These are phyloP conservation scores for Xerocomellus dryophilus DNA, from an alignment of 768 basidiomycete species.

Conservation along the genomic window DNA sequence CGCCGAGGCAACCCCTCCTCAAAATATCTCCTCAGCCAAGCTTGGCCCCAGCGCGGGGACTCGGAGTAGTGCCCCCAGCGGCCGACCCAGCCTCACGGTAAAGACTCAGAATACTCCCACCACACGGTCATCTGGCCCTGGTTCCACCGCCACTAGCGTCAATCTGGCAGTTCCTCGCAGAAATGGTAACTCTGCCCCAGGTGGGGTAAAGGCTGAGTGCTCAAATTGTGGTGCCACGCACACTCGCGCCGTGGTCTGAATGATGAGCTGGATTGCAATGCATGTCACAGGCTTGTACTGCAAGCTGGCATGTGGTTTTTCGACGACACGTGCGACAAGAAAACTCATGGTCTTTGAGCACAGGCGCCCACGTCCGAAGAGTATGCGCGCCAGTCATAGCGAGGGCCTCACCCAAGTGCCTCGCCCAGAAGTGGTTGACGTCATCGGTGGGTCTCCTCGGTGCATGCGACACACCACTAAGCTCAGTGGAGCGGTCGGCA, in stretches of 20 bases:
- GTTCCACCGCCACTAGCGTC: too few species aligned
- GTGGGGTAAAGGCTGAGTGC: conserved; percentile 83
- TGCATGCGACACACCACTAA: conserved; percentile 25
- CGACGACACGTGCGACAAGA: too few species aligned
- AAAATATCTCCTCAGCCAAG: conserved; percentile 55
- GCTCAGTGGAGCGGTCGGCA: conserved; percentile 29
- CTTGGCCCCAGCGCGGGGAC: too few species aligned
- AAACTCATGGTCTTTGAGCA: conserved; percentile 44
- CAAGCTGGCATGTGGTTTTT: conserved; percentile 57
- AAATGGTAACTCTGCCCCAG: too few species aligned
- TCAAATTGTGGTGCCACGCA: conserved; percentile 87
- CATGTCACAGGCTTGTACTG: conserved; percentile 86
- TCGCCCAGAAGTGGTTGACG: conserved; percentile 69
- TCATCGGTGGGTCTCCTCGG: conserved; percentile 55
- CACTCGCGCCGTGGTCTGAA: conserved; percentile 82
- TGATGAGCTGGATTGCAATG: conserved; percentile 87
- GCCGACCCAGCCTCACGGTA: too few species aligned
- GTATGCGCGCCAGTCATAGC: conserved; percentile 74
- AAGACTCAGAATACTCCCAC: too few species aligned
- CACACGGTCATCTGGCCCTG: too few species aligned
- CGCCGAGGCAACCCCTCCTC: conserved; percentile 43
- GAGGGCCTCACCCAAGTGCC: conserved; percentile 41
- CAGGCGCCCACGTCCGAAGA: conserved; percentile 85
- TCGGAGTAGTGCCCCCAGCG: too few species aligned
- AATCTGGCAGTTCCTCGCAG: too few species aligned